Conservation (phyloP, 2,329 filamentous ascomycete genomes). For the Claviceps quebecensis region DNA sequence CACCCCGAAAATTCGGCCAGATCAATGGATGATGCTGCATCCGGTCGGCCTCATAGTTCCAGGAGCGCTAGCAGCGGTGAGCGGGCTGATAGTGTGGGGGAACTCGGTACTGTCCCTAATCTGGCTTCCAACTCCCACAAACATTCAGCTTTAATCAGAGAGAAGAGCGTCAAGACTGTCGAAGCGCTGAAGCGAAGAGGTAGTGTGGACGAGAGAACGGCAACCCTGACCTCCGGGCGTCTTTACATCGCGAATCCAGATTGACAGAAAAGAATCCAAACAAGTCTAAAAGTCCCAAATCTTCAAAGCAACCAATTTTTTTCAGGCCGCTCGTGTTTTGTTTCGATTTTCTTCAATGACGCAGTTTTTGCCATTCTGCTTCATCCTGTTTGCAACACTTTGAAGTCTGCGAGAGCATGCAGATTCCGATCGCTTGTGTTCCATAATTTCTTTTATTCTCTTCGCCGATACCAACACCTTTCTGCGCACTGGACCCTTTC, state of each 20-base stretch:
- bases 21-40: slow-evolving; percentile 27
- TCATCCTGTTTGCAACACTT: slow-evolving; percentile 7
- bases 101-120: slow-evolving; percentile 34
- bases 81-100: slow-evolving; percentile 44
- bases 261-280: slow-evolving; percentile 15
- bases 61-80: slow-evolving; percentile 44
- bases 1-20: slow-evolving; percentile 17
- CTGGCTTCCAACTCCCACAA: slow-evolving; percentile 45
- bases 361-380: neutral
- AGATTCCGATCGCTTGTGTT: slow-evolving; percentile 7
- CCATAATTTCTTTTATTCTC: slow-evolving; percentile 2
- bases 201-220: slow-evolving; percentile 71
- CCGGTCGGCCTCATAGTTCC: slow-evolving; percentile 35
- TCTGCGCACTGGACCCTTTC: neutral
- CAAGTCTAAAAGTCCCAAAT: neutral
- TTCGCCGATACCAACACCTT: slow-evolving; percentile 14
- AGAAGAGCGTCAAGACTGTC: slow-evolving; percentile 51
- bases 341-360: neutral
- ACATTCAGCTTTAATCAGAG: slow-evolving; percentile 43
- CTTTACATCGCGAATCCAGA: slow-evolving; percentile 83
- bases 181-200: slow-evolving; percentile 64
- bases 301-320: neutral
- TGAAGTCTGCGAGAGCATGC: slow-evolving; percentile 9
- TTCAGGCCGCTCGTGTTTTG: neutral
- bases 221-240: slow-evolving; percentile 57